Base-by-base conservation (phyloP, 2,329 filamentous ascomycete species). In the Chalara sp. region DNA sequence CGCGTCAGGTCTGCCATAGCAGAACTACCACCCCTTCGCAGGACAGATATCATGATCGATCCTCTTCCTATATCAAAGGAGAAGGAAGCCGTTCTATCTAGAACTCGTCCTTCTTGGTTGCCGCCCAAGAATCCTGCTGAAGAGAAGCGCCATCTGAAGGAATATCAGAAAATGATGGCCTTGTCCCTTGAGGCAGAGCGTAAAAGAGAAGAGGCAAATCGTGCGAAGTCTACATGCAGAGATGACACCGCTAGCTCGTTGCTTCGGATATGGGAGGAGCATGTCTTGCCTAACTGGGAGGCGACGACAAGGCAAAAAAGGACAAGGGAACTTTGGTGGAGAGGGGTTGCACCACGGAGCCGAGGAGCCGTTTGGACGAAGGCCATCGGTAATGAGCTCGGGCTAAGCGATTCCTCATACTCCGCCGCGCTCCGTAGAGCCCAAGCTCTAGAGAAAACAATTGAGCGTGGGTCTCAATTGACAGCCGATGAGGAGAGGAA, bases 41-140 rank as follows among this genome's bases (percentile, higher is more conserved):
- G 61, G 59, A 84, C 81, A 41, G 87, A 90, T 60, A 84, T 89
- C 57, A 88, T 92, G 79, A 89, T 92, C 54, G 88, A 93, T 61
- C 88, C 88, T 4, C 72, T 93, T 35, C 88, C 88, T 12, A 82
- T 91, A 31, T 92, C 87, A 44, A 90, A 88, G 66, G 88, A 93
- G 68, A 93, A 93, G 66, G 87, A 92, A 62, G 87, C 87, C 3
- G 87, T 91, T 2, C 73, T 93, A 28, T 89, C 86, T 29, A 78
- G 89, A 13, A 93, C 88, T 2, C 77, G 88, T 37, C 88, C 88
- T 0, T 90, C 86, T 1, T 93, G 89, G 89, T 73, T 93, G 2
- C 88, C 89, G 1, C 88, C 88, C 1, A 93, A 93, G 69, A 84
- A 93, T 58, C 91, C 89, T 2, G 87, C 87, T 49, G 93, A 99